Conservation (phyloP, 306 rosid genomes). For the Prinsepia uniflora region DNA sequence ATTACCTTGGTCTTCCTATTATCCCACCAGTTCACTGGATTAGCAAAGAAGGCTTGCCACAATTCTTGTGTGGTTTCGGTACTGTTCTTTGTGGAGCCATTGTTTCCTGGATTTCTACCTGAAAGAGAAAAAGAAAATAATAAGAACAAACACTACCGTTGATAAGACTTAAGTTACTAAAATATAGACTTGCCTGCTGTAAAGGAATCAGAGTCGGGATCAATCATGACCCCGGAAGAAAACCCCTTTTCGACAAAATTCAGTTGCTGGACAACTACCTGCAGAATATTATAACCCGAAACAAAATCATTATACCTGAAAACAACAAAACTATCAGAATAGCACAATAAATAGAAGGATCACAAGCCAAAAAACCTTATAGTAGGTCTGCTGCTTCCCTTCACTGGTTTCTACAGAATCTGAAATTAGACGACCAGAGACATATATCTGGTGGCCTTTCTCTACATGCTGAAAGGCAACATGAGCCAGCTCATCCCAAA, state of each 20-base stretch:
- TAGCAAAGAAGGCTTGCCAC: constrained; percentile 72
- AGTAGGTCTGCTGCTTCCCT: constrained; percentile 75
- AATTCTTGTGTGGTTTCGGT: constrained; percentile 56
- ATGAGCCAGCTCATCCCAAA: constrained; percentile 88
- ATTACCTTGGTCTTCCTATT: constrained; percentile 58
- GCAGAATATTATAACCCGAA: constrained; percentile 9
- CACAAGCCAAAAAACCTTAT: constrained; percentile 52
- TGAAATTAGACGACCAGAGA: constrained; percentile 67
- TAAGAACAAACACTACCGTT: constrained; percentile 9
- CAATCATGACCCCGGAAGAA: constrained; percentile 30
- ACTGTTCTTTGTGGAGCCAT: constrained; percentile 29
- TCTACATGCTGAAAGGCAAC: constrained; percentile 71
- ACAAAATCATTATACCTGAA: constrained; percentile 11
- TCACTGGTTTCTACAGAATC: constrained; percentile 68
- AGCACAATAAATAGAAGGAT: neutral
- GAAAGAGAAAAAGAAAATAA: constrained; percentile 15
- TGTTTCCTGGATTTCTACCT: constrained; percentile 47
- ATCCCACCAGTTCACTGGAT: constrained; percentile 66
- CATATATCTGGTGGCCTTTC: constrained; percentile 70
- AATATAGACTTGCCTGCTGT: constrained; percentile 42
- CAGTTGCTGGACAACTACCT: constrained; percentile 86
- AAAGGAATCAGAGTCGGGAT: constrained; percentile 45
- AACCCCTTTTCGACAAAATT: constrained; percentile 64
- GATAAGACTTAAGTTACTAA: constrained; percentile 8
- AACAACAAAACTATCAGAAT: neutral